Evolutionary conservation across 1,284 basidiomycete genomes (phyloP).

Genomic region (Pseudomicrostroma phylloplanum): DNA sequence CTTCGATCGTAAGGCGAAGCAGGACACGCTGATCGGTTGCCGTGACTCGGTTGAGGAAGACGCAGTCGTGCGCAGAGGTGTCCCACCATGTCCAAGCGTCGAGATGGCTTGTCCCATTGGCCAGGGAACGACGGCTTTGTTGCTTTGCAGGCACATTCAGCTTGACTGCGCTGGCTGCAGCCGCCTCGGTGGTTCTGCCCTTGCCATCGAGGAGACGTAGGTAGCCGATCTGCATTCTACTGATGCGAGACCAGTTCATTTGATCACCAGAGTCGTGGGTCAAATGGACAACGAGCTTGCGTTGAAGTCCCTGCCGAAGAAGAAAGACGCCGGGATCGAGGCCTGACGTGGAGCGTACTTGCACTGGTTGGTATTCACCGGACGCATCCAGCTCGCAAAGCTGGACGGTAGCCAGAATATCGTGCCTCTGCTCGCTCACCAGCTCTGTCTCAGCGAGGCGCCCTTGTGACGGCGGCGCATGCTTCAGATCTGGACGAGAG

Average conservation of each 20-base stretch:
- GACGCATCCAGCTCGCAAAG: conserved; percentile 78
- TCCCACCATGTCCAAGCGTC: conserved; percentile 67
- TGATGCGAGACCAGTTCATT: conserved; percentile 75
- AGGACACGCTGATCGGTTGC: conserved; percentile 70
- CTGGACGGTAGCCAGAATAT: conserved; percentile 77
- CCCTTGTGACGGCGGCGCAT: conserved; percentile 29
- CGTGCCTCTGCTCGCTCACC: conserved; percentile 78
- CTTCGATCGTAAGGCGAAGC: conserved; percentile 67
- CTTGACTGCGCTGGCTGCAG: conserved; percentile 47
- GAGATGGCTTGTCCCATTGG: conserved; percentile 35
- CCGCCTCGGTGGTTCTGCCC: conserved; percentile 70
- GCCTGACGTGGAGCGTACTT: conserved; percentile 69
- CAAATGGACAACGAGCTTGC: conserved; percentile 69
- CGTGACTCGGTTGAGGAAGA: conserved; percentile 78
- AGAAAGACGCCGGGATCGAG: conserved; percentile 76
- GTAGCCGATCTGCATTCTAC: conserved; percentile 71
- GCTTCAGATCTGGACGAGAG: conserved; percentile 5
- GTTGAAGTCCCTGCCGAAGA: conserved; percentile 85
- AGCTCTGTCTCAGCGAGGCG: conserved; percentile 76
- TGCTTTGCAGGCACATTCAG: conserved; percentile 32
- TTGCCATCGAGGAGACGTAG: conserved; percentile 77
- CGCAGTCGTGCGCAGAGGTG: conserved; percentile 80
- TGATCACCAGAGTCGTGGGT: conserved; percentile 82
- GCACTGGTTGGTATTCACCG: conserved; percentile 76
- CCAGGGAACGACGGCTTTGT: conserved; percentile 29